Percentiles rank a stretch among this genome's conserved stretches.
Evolutionary conservation across 2,329 filamentous ascomycete genomes (phyloP).

Genomic region (Purpureocillium lavendulum): DNA sequence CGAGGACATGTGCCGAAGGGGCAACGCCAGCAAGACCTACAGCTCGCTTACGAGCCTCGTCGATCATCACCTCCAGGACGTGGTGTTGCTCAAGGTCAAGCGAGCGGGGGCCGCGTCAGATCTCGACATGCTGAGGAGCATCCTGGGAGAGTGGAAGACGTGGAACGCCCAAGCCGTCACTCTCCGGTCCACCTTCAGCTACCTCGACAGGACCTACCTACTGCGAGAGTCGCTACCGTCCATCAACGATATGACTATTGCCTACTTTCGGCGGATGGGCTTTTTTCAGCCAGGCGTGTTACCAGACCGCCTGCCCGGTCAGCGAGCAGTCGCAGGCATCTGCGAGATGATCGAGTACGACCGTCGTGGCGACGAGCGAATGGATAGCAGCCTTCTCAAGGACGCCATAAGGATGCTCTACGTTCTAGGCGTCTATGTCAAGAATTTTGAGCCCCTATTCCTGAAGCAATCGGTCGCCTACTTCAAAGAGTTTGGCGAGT

Average conservation of each 20-base stretch:
- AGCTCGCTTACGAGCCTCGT: constrained; percentile 57
- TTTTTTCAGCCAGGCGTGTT: constrained; percentile 19
- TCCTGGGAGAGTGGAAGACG: constrained; percentile 55
- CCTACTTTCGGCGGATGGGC: constrained; percentile 59
- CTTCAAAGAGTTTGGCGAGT: constrained; percentile 60
- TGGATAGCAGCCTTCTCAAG: constrained; percentile 59
- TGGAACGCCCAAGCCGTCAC: constrained; percentile 75
- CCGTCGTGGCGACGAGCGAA: constrained; percentile 46
- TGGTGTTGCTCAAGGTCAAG: constrained; percentile 48
- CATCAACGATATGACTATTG: constrained; percentile 73
- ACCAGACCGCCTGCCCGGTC: too few species aligned
- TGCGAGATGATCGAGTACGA: constrained; percentile 71
- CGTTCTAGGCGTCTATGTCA: constrained; percentile 72
- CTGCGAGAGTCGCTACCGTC: constrained; percentile 61
- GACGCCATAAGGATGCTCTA: constrained; percentile 77
- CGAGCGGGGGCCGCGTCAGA: constrained; percentile 42
- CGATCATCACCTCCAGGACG: constrained; percentile 56
- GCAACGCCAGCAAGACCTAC: constrained; percentile 60
- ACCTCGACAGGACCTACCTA: constrained; percentile 83
- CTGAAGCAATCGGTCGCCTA: constrained; percentile 59
- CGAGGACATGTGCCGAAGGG: constrained; percentile 82
- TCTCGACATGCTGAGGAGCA: constrained; percentile 52
- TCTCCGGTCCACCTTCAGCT: constrained; percentile 86
- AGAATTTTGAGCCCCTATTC: constrained; percentile 70
- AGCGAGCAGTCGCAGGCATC: constrained; percentile 39